Evolutionary conservation across 139 green algal genomes (phyloP).

Genomic region (Haematococcus lacustris): DNA sequence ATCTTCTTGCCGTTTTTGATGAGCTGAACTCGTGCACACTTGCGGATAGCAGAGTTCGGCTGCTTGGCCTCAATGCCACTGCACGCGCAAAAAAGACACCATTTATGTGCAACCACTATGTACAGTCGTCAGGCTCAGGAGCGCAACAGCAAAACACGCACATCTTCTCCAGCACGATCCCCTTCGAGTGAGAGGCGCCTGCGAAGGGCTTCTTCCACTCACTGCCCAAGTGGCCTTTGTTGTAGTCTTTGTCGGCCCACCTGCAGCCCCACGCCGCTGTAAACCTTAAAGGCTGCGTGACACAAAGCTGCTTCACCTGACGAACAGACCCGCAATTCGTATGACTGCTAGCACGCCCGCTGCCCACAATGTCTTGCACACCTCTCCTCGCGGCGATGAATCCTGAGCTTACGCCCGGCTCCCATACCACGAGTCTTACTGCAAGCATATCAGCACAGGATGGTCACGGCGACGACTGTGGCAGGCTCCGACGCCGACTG

Average conservation of each 20-base stretch:
- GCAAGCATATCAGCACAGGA: constrained; percentile 1
- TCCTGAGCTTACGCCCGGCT: constrained; percentile 96
- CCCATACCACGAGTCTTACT: constrained; percentile 98
- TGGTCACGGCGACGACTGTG: no score
- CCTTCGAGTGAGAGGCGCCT: constrained; percentile 97
- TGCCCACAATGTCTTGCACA: constrained; percentile 50
- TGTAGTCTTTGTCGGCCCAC: constrained; percentile 97
- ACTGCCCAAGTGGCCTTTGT: constrained; percentile 93
- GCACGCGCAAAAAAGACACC: constrained; percentile 17
- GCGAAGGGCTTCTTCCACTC: constrained; percentile 99
- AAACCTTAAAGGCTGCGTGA: no score
- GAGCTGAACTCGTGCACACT: constrained; percentile 99
- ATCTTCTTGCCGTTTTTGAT: constrained; percentile 99
- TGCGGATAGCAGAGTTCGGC: constrained; percentile 99
- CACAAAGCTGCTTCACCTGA: no score
- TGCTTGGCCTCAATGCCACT: constrained; percentile 99
- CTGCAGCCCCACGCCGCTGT: no score
- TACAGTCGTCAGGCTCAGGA: not conserved
- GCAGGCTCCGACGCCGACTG: no score
- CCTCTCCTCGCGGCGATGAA: constrained; percentile 82
- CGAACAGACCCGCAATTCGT: no score
- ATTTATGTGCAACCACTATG: not conserved
- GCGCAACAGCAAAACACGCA: no score
- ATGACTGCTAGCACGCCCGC: no score
- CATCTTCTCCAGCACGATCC: constrained; percentile 99